Evolutionary conservation across 352 stramenopile genomes (phyloP).

Genomic region (Globisporangium parvum): DNA sequence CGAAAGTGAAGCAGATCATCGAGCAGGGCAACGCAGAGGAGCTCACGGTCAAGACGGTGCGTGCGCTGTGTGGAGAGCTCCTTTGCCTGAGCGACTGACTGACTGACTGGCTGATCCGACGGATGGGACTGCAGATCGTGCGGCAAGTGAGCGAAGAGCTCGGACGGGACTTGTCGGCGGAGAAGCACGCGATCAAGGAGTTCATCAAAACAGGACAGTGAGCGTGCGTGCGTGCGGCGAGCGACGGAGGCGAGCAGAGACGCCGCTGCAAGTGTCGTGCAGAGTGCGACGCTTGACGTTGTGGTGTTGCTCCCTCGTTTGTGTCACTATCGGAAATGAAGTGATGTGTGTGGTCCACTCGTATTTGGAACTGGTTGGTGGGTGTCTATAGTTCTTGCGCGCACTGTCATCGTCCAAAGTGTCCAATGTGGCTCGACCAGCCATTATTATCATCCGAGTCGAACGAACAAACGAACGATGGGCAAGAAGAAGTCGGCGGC

Average conservation of each 20-base stretch:
- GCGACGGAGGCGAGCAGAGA: conserved; percentile 3
- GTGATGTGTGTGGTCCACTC: neutral
- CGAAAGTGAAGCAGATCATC: conserved; percentile 77
- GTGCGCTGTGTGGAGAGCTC: neutral
- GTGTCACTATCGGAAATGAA: neutral
- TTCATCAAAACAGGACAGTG: conserved; percentile 47
- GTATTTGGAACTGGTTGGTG: conserved; percentile 2
- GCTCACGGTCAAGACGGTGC: conserved; percentile 81
- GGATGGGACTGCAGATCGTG: conserved; percentile 47
- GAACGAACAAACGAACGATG: too few species aligned
- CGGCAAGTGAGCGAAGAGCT: conserved; percentile 59
- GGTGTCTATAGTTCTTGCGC: conserved; percentile 15
- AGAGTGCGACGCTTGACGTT: neutral
- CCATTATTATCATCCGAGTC: too few species aligned
- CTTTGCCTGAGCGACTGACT: neutral
- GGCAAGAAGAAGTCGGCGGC: conserved; percentile 20
- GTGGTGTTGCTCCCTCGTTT: neutral
- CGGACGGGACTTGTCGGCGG: conserved; percentile 53
- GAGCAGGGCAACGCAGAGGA: conserved; percentile 66
- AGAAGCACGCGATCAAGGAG: conserved; percentile 80
- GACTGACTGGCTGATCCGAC: neutral
- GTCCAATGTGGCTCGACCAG: conserved; percentile 20
- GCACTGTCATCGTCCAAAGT: neutral
- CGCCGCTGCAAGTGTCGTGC: neutral
- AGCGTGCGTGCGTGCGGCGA: neutral